phyloP scores from a whole-genome alignment of 192 early-diverging fungal genomes.

The Entomortierella beljakovae region DNA sequence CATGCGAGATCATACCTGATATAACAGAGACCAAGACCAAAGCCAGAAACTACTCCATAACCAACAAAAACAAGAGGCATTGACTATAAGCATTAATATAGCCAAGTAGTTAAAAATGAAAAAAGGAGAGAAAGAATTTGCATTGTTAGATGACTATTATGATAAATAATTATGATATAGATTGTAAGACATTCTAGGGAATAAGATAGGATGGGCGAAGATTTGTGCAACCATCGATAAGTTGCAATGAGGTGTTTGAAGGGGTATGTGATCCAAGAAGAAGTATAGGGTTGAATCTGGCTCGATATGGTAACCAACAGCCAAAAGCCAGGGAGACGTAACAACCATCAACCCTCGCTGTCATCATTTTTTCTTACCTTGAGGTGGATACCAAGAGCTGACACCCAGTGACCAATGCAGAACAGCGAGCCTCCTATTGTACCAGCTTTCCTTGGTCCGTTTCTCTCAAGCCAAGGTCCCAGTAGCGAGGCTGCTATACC shows the following conservation, averaged over 20 bases:
- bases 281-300: too few species aligned
- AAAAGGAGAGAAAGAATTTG: neutral
- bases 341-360: too few species aligned
- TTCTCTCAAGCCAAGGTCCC: constrained; percentile 73
- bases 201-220: neutral
- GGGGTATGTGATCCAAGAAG: too few species aligned
- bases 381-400: constrained; percentile 65
- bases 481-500: constrained; percentile 66
- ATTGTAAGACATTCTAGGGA: neutral
- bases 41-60: constrained; percentile 70
- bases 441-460: constrained; percentile 64
- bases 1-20: constrained; percentile 46
- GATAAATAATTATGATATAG: neutral
- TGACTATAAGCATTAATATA: constrained; percentile 8
- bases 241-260: too few species aligned
- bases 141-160: too few species aligned
- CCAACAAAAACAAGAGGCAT: constrained; percentile 72
- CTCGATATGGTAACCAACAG: too few species aligned
- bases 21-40: constrained; percentile 73
- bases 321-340: too few species aligned
- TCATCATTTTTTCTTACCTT: constrained; percentile 55
- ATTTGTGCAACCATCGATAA: too few species aligned
- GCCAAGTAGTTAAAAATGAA: neutral
- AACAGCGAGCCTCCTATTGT: constrained; percentile 63
- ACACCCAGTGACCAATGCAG: constrained; percentile 67